phyloP scores from a whole-genome alignment of 768 basidiomycete genomes.

The Suillus clintonianus region DNA sequence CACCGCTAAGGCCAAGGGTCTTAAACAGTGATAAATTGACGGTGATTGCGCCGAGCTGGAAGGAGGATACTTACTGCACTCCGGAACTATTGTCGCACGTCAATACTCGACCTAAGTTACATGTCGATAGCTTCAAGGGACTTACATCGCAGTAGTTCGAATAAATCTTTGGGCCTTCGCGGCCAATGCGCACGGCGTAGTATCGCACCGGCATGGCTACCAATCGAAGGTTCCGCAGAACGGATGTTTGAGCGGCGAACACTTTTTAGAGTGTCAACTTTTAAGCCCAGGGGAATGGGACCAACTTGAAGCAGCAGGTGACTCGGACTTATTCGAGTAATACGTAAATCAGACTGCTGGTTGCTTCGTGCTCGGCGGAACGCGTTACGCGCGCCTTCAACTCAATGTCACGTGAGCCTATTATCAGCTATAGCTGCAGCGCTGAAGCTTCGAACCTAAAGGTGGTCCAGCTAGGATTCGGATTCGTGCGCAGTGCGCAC shows the following conservation, averaged over 20 bases:
- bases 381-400: background rate
- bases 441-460: too few relatives aligned
- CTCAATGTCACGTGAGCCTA: background rate
- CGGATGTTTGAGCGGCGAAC: background rate
- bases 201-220: constrained; percentile 17
- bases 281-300: background rate
- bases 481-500: too few relatives aligned
- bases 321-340: background rate
- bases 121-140: background rate
- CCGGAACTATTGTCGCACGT: constrained; percentile 16
- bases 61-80: constrained; percentile 20
- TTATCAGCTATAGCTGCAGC: too few relatives aligned
- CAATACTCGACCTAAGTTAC: background rate
- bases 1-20: constrained; percentile 32
- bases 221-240: background rate
- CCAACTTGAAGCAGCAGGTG: background rate
- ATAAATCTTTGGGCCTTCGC: constrained; percentile 35
- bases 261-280: background rate
- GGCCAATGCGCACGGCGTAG: constrained; percentile 37
- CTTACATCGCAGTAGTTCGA: constrained; percentile 29
- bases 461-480: too few relatives aligned
- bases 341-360: background rate
- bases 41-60: background rate
- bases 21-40: constrained; percentile 4
- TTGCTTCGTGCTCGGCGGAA: background rate